Conservation (phyloP, 2,329 filamentous ascomycete species). For the Aspergillus arachidicola region DNA sequence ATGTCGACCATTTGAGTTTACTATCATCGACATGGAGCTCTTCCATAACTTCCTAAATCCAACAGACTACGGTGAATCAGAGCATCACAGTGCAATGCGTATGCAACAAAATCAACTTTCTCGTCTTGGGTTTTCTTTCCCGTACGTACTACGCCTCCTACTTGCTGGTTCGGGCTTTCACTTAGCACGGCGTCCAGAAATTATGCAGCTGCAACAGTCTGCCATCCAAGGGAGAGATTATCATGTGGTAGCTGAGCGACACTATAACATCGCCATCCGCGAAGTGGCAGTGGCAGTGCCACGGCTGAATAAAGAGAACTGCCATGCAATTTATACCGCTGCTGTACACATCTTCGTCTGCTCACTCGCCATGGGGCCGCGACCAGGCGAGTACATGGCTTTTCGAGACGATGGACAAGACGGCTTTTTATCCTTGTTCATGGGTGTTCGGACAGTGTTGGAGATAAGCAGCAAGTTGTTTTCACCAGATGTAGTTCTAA, state of each 20-base stretch:
- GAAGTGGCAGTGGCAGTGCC: conserved; percentile 9
- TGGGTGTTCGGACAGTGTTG: conserved; percentile 13
- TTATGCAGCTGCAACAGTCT: not conserved
- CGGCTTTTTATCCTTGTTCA: conserved; percentile 13
- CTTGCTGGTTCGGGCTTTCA: conserved; percentile 19
- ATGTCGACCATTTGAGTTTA: conserved; percentile 16
- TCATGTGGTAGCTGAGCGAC: conserved; percentile 12
- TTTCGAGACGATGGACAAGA: conserved; percentile 11
- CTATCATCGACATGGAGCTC: conserved; percentile 16
- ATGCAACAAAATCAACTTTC: conserved; percentile 5
- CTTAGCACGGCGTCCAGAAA: not conserved
- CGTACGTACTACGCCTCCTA: conserved; percentile 17
- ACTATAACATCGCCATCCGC: conserved; percentile 12
- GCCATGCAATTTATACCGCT: conserved; percentile 9
- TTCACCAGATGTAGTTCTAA: not conserved
- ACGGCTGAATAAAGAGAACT: conserved; percentile 2
- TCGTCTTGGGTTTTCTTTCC: conserved; percentile 12
- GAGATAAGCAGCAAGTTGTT: not conserved
- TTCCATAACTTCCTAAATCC: conserved; percentile 19
- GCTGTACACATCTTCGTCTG: conserved; percentile 15
- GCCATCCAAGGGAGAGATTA: not conserved
- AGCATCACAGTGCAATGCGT: not conserved
- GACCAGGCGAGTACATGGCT: conserved; percentile 17
- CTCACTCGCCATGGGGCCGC: conserved; percentile 13
- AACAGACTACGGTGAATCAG: conserved; percentile 7